These are phyloP conservation scores for Pichia pseudocactophila DNA, from an alignment of 805 yeast genomes.

Conservation along the genomic window DNA sequence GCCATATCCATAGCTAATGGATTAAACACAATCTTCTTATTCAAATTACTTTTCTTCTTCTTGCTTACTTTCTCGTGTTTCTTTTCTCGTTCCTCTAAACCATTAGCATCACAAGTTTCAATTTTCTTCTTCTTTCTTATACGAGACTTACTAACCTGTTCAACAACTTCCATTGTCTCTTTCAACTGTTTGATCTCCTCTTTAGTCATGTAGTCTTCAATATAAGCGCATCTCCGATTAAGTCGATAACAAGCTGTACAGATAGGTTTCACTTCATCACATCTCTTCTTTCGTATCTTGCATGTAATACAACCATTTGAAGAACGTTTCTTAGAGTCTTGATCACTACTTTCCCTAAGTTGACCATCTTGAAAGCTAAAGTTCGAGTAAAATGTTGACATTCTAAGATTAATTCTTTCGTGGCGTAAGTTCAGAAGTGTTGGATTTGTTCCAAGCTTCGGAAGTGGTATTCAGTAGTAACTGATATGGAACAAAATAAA, in stretches of 20 bases:
- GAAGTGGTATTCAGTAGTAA: too few species aligned
- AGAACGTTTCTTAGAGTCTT: slow-evolving; percentile 29
- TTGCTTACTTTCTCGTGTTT: not conserved
- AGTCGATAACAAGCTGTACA: slow-evolving; percentile 44
- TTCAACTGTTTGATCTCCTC: slow-evolving; percentile 31
- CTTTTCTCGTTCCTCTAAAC: too few species aligned
- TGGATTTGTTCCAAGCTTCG: too few species aligned
- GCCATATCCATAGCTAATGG: slow-evolving; percentile 21
- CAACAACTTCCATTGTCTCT: slow-evolving; percentile 31
- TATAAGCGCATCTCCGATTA: slow-evolving; percentile 39
- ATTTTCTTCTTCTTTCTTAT: slow-evolving; percentile 24
- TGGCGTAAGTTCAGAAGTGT: too few species aligned
- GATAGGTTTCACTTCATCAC: slow-evolving; percentile 41
- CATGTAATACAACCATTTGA: slow-evolving; percentile 62
- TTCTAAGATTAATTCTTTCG: too few species aligned
- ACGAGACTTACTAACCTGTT: slow-evolving; percentile 34
- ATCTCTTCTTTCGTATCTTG: slow-evolving; percentile 53
- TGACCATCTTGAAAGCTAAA: too few species aligned
- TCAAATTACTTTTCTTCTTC: not conserved
- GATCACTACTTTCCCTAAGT: not conserved
- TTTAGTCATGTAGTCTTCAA: slow-evolving; percentile 35
- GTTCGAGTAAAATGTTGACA: too few species aligned
- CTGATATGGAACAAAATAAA: too few species aligned
- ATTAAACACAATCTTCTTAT: slow-evolving; percentile 21
- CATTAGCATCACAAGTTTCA: too few species aligned